These are phyloP conservation scores for Epichloe sylvatica DNA, from an alignment of 2,329 filamentous ascomycete genomes.

Conservation along the genomic window DNA sequence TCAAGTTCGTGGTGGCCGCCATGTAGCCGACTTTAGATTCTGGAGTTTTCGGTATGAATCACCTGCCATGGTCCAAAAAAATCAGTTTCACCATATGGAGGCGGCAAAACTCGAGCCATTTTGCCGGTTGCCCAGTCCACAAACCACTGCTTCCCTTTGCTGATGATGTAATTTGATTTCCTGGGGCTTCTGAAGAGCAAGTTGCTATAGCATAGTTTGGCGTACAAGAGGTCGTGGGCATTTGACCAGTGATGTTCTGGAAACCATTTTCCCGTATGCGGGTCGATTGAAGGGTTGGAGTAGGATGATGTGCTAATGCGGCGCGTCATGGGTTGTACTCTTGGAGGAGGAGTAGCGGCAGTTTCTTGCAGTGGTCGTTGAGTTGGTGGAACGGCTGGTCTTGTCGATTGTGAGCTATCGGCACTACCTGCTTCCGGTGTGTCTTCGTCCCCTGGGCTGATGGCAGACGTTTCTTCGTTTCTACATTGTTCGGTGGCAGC, in stretches of 20 bases:
- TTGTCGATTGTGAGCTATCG: not conserved
- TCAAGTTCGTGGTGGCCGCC: not conserved
- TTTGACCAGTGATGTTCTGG: constrained; percentile 41
- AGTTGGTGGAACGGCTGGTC: constrained; percentile 4
- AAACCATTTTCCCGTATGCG: constrained; percentile 40
- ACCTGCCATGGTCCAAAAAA: constrained; percentile 36
- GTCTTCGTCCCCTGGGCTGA: not conserved
- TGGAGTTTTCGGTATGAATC: constrained; percentile 34
- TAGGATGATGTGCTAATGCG: constrained; percentile 33
- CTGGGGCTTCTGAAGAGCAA: constrained; percentile 41
- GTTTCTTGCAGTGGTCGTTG: constrained; percentile 4
- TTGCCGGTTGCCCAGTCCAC: constrained; percentile 46
- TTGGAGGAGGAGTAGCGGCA: constrained; percentile 12
- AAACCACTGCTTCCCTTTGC: constrained; percentile 42
- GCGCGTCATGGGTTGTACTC: constrained; percentile 18
- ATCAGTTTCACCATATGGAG: constrained; percentile 38
- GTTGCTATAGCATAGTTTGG: constrained; percentile 46
- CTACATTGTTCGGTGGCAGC: not conserved
- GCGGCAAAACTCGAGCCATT: constrained; percentile 39
- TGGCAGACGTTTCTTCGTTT: constrained; percentile 2
- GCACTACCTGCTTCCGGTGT: not conserved
- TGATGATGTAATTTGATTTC: constrained; percentile 44
- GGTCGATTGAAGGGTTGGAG: constrained; percentile 30
- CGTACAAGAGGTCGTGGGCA: constrained; percentile 44
- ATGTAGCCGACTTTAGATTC: constrained; percentile 21